Evolutionary conservation across 805 yeast genomes (phyloP).

Genomic region (Starmerella powellii): DNA sequence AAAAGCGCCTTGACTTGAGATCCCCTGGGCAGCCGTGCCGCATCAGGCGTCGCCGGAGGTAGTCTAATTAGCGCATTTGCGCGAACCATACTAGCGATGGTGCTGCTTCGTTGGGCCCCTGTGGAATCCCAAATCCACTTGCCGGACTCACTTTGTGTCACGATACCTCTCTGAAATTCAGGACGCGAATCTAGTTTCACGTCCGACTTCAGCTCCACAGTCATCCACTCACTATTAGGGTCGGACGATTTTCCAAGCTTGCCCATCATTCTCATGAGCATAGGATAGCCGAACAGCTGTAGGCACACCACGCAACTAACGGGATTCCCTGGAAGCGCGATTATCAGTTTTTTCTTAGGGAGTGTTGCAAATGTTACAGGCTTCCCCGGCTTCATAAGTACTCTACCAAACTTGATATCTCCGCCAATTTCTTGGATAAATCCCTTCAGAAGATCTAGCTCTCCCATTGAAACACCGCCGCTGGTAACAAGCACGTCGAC

Average conservation of each 20-base stretch:
- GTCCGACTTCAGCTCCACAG: constrained; percentile 29
- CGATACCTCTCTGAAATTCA: constrained; percentile 39
- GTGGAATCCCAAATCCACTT: constrained; percentile 33
- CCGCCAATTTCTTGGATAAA: constrained; percentile 37
- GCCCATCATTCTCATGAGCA: constrained; percentile 33
- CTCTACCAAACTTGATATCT: constrained; percentile 41
- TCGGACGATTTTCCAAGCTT: constrained; percentile 28
- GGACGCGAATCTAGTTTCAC: constrained; percentile 39
- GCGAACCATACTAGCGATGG: constrained; percentile 37
- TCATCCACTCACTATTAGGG: constrained; percentile 28
- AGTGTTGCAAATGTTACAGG: constrained; percentile 46
- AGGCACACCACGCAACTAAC: constrained; percentile 42
- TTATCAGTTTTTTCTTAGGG: constrained; percentile 29
- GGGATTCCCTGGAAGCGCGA: constrained; percentile 48
- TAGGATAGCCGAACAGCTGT: constrained; percentile 36
- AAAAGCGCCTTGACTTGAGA: constrained; percentile 20
- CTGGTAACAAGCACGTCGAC: constrained; percentile 40
- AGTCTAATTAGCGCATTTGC: constrained; percentile 38
- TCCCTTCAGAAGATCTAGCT: constrained; percentile 40
- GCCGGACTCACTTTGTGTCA: constrained; percentile 26
- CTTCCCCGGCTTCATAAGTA: constrained; percentile 49
- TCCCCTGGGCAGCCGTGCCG: constrained; percentile 12
- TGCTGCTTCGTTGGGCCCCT: constrained; percentile 42
- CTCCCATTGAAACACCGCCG: constrained; percentile 54
- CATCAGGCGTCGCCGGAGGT: constrained; percentile 28